phyloP scores from a whole-genome alignment of 129 eudicot genomes.

The Escallonia herrerae region DNA sequence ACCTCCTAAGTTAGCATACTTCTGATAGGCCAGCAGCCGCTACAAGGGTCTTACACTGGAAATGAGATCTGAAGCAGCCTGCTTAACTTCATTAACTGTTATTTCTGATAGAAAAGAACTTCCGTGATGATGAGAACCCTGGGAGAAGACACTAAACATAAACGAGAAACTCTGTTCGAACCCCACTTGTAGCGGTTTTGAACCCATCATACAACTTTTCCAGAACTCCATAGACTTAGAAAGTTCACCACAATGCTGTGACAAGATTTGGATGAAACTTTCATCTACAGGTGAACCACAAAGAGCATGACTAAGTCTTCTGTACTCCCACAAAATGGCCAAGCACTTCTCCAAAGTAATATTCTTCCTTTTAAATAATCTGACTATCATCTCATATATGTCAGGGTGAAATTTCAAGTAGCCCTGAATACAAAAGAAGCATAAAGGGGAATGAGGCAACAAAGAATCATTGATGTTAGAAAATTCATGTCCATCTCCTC shows the following conservation, averaged over 20 bases:
- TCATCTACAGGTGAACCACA: constrained; percentile 72
- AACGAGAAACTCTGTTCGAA: constrained; percentile 45
- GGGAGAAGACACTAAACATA: constrained; percentile 30
- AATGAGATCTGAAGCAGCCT: constrained; percentile 56
- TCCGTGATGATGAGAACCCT: constrained; percentile 24
- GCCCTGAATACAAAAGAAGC: constrained; percentile 46
- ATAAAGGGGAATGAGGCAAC: not conserved
- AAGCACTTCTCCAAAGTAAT: constrained; percentile 39
- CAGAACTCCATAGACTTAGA: constrained; percentile 51
- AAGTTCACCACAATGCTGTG: constrained; percentile 40
- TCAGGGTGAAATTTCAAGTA: constrained; percentile 49
- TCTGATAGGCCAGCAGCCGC: not conserved
- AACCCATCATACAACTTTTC: constrained; percentile 53
- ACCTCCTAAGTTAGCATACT: constrained; percentile 7
- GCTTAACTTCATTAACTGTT: constrained; percentile 41
- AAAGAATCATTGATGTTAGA: too few relatives aligned
- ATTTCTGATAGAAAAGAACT: constrained; percentile 18
- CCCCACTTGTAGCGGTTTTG: constrained; percentile 51
- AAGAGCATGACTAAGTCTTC: constrained; percentile 81
- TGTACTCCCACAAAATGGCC: constrained; percentile 60
- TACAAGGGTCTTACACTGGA: constrained; percentile 45
- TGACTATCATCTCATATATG: constrained; percentile 51
- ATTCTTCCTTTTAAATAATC: constrained; percentile 41
- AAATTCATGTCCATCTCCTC: not conserved
- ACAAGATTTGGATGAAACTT: constrained; percentile 37